Conservation (phyloP, 2,329 filamentous ascomycete species). For the Orbilia javanica region DNA sequence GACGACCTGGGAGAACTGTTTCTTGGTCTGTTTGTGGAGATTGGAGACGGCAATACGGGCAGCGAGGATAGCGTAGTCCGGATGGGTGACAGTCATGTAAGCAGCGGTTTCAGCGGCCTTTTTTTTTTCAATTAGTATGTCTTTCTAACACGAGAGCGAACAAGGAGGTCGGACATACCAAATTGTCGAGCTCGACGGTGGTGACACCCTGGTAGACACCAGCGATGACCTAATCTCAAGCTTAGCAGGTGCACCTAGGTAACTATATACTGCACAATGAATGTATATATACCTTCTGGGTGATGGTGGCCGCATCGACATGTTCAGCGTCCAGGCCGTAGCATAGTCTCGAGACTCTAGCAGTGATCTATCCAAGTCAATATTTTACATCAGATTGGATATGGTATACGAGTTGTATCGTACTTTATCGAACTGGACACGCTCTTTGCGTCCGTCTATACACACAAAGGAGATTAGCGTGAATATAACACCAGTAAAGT, state of each 20-base stretch:
- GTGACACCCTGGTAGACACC: conserved; percentile 99
- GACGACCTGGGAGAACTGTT: conserved; percentile 97
- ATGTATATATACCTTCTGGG: conserved; percentile 76
- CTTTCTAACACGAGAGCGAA: not conserved
- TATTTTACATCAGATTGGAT: not conserved
- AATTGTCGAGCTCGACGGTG: conserved; percentile 93
- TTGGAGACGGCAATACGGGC: conserved; percentile 99
- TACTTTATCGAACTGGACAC: conserved; percentile 96
- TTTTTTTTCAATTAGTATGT: conserved; percentile 68
- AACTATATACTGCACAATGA: too few relatives aligned
- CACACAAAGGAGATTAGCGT: conserved; percentile 21
- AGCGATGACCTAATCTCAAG: conserved; percentile 77
- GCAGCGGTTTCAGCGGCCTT: conserved; percentile 98
- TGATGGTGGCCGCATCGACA: conserved; percentile 97
- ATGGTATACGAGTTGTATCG: not conserved
- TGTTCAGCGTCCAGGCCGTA: conserved; percentile 96
- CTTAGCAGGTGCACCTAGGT: too few relatives aligned
- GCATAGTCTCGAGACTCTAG: conserved; percentile 95
- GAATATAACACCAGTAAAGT: conserved; percentile 1
- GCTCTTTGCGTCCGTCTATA: conserved; percentile 97
- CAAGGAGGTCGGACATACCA: conserved; percentile 73
- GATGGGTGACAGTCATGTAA: conserved; percentile 99
- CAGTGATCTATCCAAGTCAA: conserved; percentile 78
- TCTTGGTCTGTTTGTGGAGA: conserved; percentile 99
- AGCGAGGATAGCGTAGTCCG: conserved; percentile 97